Evolutionary conservation across 305 asterid genomes (phyloP).

Genomic region (Plantago rigida): DNA sequence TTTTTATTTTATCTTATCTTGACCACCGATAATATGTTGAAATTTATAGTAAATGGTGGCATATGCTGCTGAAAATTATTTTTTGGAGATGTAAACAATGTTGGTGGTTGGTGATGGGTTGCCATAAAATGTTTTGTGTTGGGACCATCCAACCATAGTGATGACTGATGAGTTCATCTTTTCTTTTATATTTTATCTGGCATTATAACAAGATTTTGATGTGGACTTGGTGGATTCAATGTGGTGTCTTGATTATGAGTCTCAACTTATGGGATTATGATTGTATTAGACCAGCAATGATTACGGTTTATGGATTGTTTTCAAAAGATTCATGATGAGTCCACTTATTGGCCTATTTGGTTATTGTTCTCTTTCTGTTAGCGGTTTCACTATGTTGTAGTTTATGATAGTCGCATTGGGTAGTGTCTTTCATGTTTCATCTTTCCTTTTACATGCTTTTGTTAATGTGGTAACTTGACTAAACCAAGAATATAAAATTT

Average conservation of each 20-base stretch:
- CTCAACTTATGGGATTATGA: conserved; percentile 10
- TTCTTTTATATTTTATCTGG: background rate
- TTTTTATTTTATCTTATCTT: conserved; percentile 3
- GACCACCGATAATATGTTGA: background rate
- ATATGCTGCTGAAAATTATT: background rate
- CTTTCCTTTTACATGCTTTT: background rate
- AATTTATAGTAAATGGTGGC: background rate
- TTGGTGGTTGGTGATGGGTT: background rate
- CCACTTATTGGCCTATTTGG: background rate
- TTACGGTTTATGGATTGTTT: conserved; percentile 2
- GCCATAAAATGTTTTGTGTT: background rate
- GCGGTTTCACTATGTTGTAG: conserved; percentile 7
- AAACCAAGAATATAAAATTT: background rate
- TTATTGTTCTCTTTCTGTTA: background rate
- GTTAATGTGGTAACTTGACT: background rate
- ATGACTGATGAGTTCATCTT: conserved; percentile 2
- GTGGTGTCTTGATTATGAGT: conserved; percentile 3
- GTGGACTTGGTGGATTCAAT: background rate
- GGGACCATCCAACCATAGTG: background rate
- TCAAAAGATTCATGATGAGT: conserved; percentile 5
- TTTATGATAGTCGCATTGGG: background rate
- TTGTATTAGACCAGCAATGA: conserved; percentile 5
- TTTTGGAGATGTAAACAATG: background rate
- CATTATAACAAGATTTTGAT: no score
- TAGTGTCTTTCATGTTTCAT: background rate